Base-by-base conservation (phyloP, 306 rosid genomes). In the Lablab purpureus region DNA sequence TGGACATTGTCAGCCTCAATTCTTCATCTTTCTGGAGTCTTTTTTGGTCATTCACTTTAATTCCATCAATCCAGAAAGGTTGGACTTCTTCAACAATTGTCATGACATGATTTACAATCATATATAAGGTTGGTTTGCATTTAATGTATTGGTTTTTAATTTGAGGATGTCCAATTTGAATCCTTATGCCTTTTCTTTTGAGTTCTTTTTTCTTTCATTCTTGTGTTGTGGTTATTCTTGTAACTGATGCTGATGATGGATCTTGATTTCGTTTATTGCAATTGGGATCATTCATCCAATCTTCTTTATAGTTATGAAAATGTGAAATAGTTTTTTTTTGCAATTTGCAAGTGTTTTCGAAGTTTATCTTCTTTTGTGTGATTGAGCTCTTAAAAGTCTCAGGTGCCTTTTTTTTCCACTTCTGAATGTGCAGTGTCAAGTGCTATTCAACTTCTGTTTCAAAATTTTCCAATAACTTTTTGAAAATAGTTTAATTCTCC, bases 31-130 rank as follows among this genome's bases (percentile, higher is more conserved):
- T 73, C 55, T 79, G 17, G 36, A 21, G 22, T 18, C 47, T 66
- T 71, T 63, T 62, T 28, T 43, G 82, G 36, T 74, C 73, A 21
- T 59, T 81, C 56, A 22, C 73, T 83, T 73, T 52, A 45, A 45
- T 68, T 86, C 71, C 77, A 19, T 82, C 78, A 75, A 17, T 78
- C 82, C 45, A 67, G 70, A 83, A 87, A 92, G 92, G 18, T 50
- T 67, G 77, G 27, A 11, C 74, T 41, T 76, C 56, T 78, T 81
- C 32, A 51, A 32, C 58, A 73, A 63, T 77, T 82, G 15, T 75
- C 79, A 63, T 67, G n/a, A 36, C 81, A 63, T 75, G 30, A 28
- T 18, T 83, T 62, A 59, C 67, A 54, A 54, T 80, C 80, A 23
- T 71, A 30, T 50, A 73, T 40, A 71, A 34, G 73, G 56, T 36